Evolutionary conservation across 306 rosid species (phyloP), one percentile per base, ranked within the genome.

Genomic region (Glycine tomentella): DNA sequence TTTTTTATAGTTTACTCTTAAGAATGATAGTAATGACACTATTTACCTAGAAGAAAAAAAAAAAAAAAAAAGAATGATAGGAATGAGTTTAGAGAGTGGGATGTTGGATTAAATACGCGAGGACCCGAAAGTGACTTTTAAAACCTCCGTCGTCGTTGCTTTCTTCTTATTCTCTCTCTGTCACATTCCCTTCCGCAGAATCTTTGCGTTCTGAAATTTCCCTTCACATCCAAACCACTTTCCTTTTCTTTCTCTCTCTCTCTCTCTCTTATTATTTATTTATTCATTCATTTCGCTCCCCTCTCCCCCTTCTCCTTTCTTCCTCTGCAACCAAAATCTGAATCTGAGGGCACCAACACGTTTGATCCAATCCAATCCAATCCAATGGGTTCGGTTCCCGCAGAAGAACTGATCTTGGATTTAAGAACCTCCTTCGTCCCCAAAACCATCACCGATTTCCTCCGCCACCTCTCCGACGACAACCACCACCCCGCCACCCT

Each of bases 331-430:
- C 10, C 34, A 17, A 16, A 48, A 46, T 70, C 82, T 59, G 66
- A 83, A 64, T 82, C 68, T 57, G 46, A 81, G 16, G 8, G 0
- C 38, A 4, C 44, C 44, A 38, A 4, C 52, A 83, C 4, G 2
- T 25, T 25, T 25, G 2, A 46, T 84, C 76, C n/a, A n/a, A n/a
- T n/a, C n/a, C n/a, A n/a, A n/a, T n/a, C n/a, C n/a, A n/a, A n/a
- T n/a, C n/a, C 56, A 78, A 95, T 95, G 99, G 94, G 86, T 82
- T 92, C 89, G 86, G 86, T 90, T 91, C 87, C 88, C 36, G 76
- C 95, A 40, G 96, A 90, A 40, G 96, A 90, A 76, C 97, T 95
- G 77, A 92, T 88, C 88, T 92, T 93, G 88, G 97, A 92, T 86
- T 81, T 92, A 48, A 81, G 88, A 83, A 90, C 96, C 45, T 55